Percentiles rank a stretch among this genome's conserved stretches.
Conservation (phyloP, 177 flowering plant species). For the Tripterygium wilfordii region DNA sequence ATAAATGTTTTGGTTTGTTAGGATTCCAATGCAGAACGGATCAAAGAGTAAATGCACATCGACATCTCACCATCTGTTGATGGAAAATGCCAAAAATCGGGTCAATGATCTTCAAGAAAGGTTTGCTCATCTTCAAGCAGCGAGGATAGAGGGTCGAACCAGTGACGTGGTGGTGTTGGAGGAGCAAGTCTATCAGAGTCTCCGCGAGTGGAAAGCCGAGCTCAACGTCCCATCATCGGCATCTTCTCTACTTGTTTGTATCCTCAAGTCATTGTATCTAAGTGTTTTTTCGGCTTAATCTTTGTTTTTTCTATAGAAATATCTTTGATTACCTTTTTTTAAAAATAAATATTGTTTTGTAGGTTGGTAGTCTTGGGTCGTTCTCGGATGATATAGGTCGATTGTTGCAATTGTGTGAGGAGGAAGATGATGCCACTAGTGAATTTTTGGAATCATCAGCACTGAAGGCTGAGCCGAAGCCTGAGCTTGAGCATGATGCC, state of each 20-base stretch:
- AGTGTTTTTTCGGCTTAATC: not conserved
- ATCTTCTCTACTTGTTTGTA: conserved; percentile 44
- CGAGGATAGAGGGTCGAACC: conserved; percentile 73
- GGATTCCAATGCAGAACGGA: conserved; percentile 41
- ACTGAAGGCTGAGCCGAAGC: conserved; percentile 37
- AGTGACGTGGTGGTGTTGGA: conserved; percentile 60
- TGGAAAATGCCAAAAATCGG: conserved; percentile 75
- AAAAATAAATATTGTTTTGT: no score
- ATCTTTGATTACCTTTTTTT: no score
- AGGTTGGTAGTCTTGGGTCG: conserved; percentile 64
- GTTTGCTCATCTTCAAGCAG: conserved; percentile 68
- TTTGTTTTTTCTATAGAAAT: not conserved
- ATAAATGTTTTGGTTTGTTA: conserved; percentile 1
- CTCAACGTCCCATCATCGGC: conserved; percentile 76
- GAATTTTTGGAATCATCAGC: conserved; percentile 26
- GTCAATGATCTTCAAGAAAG: conserved; percentile 78
- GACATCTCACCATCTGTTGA: conserved; percentile 57
- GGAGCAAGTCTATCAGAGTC: conserved; percentile 84
- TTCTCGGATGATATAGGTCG: conserved; percentile 47
- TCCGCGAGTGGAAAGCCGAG: conserved; percentile 85
- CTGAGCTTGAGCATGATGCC: conserved; percentile 41
- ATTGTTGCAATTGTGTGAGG: conserved; percentile 59
- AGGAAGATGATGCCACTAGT: conserved; percentile 90
- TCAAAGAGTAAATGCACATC: conserved; percentile 55
- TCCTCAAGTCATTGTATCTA: not conserved